Base-by-base conservation (phyloP, 331 rosid genomes). In the Prunus yedoensis region DNA sequence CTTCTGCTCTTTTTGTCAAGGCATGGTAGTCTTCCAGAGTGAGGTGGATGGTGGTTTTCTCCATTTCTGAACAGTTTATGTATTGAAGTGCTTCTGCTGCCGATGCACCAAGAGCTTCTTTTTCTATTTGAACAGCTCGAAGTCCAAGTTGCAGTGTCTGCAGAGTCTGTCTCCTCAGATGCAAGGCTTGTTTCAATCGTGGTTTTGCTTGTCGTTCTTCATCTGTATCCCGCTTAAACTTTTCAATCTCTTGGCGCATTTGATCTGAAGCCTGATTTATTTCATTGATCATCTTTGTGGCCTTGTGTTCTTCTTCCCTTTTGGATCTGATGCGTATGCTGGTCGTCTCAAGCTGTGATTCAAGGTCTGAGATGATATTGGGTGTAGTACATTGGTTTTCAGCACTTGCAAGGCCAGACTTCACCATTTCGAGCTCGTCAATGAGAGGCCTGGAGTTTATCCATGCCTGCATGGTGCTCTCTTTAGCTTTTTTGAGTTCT, bases 381-480 rank as follows among this genome's bases (percentile, higher is more conserved):
- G 84, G 78, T 7, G 49, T 20, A 27, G 76, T 59, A 17, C 74
- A 74, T 46, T 14, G 49, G 62, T 69, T 78, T 50, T 74, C 74
- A 13, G 83, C 85, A 41, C 27, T 46, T 52, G 79, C 81, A 43
- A 90, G 88, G 69, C 66, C 49, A 28, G 67, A 59, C 69, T 89
- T 91, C 63, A 80, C 78, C 77, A 25, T 81, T 47, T 87, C 91
- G 3, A 91, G 90, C 76, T 88, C 87, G 46, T 88, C 95, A 52
- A 85, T 84, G 77, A 86, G 84, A 64, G 95, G 91, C 76, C 77
- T 80, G 27, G 93, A 88, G 74, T 89, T 93, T 18, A 88, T 88
- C 91, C 95, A 89, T 23, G 91, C 87, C 52, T 89, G 93, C 27
- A 61, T 75, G 20, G 84, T 68, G 30, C 80, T 67, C 68, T 91